Conservation (phyloP, 352 stramenopile species). For the Phytophthora sp. region DNA sequence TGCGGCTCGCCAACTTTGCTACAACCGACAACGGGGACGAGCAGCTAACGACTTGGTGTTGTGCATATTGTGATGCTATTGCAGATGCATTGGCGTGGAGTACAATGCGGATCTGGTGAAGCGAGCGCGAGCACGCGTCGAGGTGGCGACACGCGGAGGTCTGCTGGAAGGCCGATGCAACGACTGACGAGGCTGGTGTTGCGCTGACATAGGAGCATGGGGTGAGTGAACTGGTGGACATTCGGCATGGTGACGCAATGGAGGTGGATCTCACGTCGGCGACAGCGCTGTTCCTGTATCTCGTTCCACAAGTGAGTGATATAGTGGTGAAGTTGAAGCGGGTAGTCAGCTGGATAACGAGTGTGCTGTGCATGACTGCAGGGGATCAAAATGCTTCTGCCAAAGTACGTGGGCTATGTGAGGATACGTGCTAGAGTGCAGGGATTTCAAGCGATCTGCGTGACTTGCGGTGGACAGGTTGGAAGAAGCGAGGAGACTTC, state of each 20-base stretch:
- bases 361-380: conserved; percentile 21
- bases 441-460: not conserved
- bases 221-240: conserved; percentile 52
- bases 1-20: conserved; percentile 11
- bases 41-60: not conserved
- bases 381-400: conserved; percentile 75
- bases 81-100: conserved; percentile 77
- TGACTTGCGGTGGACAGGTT: conserved; percentile 41
- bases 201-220: conserved; percentile 41
- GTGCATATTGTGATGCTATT: not conserved
- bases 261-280: conserved; percentile 61
- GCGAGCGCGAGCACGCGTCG: conserved; percentile 48
- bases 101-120: conserved; percentile 70
- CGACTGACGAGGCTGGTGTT: conserved; percentile 10
- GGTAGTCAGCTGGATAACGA: conserved; percentile 3
- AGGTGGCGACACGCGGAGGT: conserved; percentile 34
- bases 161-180: not conserved
- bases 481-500: conserved; percentile 60
- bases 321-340: conserved; percentile 12
- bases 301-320: conserved; percentile 67
- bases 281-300: conserved; percentile 83
- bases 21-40: not conserved
- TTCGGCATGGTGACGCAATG: conserved; percentile 69
- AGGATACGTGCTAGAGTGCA: not conserved
- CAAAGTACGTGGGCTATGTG: conserved; percentile 50